Percentiles rank a stretch among this genome's conserved stretches.
These are phyloP conservation scores for Epichloe brachyelytri DNA, from an alignment of 2,329 filamentous ascomycete genomes.

Conservation along the genomic window DNA sequence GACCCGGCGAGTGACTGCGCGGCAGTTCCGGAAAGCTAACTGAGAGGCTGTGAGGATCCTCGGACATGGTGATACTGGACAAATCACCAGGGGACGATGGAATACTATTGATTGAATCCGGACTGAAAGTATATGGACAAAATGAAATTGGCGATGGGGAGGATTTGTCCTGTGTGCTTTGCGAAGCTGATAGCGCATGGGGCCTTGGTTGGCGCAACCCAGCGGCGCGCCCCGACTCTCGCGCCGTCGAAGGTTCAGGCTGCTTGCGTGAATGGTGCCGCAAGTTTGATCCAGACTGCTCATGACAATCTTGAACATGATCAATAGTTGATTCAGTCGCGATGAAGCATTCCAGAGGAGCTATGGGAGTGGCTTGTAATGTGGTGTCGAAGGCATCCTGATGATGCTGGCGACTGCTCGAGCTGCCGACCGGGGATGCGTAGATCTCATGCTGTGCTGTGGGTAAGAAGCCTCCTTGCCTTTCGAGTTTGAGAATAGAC, in stretches of 20 bases:
- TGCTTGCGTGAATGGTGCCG: slow-evolving; percentile 13
- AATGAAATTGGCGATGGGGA: slow-evolving; percentile 17
- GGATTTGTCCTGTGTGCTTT: slow-evolving; percentile 8
- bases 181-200: slow-evolving; percentile 1
- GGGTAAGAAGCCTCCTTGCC: background rate
- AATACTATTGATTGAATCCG: slow-evolving; percentile 28
- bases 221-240: background rate
- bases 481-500: background rate
- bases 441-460: slow-evolving; percentile 1
- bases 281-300: background rate
- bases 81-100: slow-evolving; percentile 40
- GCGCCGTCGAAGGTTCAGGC: slow-evolving; percentile 4
- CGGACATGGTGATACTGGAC: slow-evolving; percentile 29
- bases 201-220: slow-evolving; percentile 1
- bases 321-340: slow-evolving; percentile 22
- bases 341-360: slow-evolving; percentile 22
- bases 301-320: slow-evolving; percentile 7
- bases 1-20: slow-evolving; percentile 9
- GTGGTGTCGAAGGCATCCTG: background rate
- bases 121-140: slow-evolving; percentile 13
- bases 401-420: background rate
- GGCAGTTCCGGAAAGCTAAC: slow-evolving; percentile 11
- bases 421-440: background rate
- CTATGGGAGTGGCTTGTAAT: slow-evolving; percentile 7
- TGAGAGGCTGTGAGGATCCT: slow-evolving; percentile 15